Evolutionary conservation across 768 basidiomycete species (phyloP), one percentile per base, ranked within the genome.

Genomic region (Pilatotrama ljubarskyi): DNA sequence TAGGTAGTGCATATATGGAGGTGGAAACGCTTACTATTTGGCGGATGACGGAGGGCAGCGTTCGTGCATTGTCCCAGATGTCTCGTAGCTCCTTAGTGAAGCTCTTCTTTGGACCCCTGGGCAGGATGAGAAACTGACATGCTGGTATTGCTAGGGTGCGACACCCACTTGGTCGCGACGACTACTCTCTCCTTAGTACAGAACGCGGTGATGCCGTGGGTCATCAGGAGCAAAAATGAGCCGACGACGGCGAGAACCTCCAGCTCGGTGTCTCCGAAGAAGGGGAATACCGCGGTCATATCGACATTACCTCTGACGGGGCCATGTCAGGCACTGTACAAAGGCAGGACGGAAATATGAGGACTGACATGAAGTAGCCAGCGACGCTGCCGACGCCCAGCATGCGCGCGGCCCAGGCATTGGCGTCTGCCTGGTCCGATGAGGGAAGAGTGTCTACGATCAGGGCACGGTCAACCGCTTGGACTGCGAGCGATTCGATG

Each of bases 321-420:
- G n/a, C 29, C 48, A 35, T 22, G 59, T 47, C 36, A 42, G 6
- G 9, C 2, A 49, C 37, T 42, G 14, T 53, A 24, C 29, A 10
- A 24, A 52, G 2, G 4, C 15, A 36, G 5, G 55, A 14, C 20
- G 26, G 40, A n/a, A n/a, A n/a, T 46, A 13, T 43, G 56, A 37
- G 53, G 41, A 52, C 91, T 65, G 65, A 95, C 94, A 92, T 79
- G 68, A 91, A 96, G 72, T 95, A 96, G 0, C 94, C 95, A 1
- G 86, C 77, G 0, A 96, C 87, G 55, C 90, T 86, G 11, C 95
- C 95, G 25, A 95, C 68, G 1, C 91, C 92, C 44, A 90, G 76
- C 93, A 97, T 95, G n/a, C 90, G 78, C 0, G 91, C 93, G 0
- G 93, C 95, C 95, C 95, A 98, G 0, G 95, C 95, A 69, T 95